A percentile compares a stretch with the other conserved stretches of the same genome.
phyloP scores from a whole-genome alignment of 805 yeast genomes.

The Helenozyma baotianmanensis region DNA sequence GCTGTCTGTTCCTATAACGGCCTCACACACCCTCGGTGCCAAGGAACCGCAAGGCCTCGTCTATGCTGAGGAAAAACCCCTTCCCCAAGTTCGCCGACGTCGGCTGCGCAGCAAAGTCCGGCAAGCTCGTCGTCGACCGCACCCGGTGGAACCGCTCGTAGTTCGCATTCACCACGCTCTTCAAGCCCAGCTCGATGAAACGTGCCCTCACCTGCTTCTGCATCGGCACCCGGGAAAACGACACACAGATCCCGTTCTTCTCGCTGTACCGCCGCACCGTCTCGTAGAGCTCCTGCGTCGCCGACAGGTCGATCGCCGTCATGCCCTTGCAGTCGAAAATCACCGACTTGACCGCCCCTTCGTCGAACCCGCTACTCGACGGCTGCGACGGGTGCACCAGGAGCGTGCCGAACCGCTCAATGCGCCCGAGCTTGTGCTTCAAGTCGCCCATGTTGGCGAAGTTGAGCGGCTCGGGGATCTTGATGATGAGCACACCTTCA shows the following conservation, averaged over 20 bases:
- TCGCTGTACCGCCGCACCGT: constrained; percentile 50
- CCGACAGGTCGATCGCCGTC: constrained; percentile 75
- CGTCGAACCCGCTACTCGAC: constrained; percentile 37
- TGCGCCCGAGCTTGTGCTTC: constrained; percentile 57
- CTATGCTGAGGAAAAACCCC: constrained; percentile 47
- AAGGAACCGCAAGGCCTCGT: constrained; percentile 49
- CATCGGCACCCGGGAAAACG: constrained; percentile 57
- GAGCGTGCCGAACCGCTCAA: constrained; percentile 75
- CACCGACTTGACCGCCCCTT: constrained; percentile 45
- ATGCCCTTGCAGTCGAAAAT: constrained; percentile 78
- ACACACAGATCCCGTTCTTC: constrained; percentile 51
- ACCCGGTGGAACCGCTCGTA: constrained; percentile 4
- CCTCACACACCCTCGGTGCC: constrained; percentile 2
- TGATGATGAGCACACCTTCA: constrained; percentile 73
- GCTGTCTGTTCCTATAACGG: too few species aligned
- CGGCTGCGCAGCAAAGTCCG: background rate
- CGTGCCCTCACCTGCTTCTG: constrained; percentile 43
- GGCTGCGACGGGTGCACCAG: constrained; percentile 74
- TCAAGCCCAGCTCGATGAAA: constrained; percentile 54
- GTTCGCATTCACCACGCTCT: constrained; percentile 19
- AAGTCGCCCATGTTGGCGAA: constrained; percentile 82
- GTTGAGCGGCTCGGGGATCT: constrained; percentile 83
- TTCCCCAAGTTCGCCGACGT: constrained; percentile 17
- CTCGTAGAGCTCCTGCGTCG: constrained; percentile 65
- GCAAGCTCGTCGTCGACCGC: background rate